These are phyloP conservation scores for Xylaria castorea DNA, from an alignment of 495 filamentous ascomycete genomes.

Conservation along the genomic window DNA sequence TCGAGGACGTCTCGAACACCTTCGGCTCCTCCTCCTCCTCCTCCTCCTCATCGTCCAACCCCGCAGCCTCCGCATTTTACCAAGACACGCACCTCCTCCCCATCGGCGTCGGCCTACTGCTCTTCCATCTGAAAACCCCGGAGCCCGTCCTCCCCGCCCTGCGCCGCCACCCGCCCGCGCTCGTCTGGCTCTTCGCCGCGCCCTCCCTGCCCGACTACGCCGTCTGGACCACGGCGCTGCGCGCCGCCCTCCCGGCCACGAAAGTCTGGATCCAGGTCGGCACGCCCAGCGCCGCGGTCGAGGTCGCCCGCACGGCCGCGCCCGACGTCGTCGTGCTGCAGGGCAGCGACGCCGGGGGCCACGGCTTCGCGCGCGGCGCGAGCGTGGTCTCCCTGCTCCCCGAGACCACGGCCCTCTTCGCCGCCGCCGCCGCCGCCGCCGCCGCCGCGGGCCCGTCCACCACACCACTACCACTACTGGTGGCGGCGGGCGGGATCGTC, in stretches of 20 bases:
- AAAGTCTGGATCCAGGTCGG: conserved; percentile 71
- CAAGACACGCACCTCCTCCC: neutral
- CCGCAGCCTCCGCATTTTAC: neutral
- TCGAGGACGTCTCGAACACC: neutral
- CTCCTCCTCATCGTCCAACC: neutral
- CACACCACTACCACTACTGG: neutral
- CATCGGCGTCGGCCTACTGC: neutral
- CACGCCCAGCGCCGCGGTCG: conserved; percentile 57
- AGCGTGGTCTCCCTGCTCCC: conserved; percentile 35
- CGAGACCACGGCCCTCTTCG: conserved; percentile 13
- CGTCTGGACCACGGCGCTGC: neutral
- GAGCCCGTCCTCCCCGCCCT: neutral
- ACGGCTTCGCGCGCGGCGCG: conserved; percentile 62
- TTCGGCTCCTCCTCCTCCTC: neutral
- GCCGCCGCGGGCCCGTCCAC: too few species aligned
- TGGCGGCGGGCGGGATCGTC: conserved; percentile 13
- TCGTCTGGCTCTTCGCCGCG: conserved; percentile 17
- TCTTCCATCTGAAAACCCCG: neutral
- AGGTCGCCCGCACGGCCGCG: conserved; percentile 47
- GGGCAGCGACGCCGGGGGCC: conserved; percentile 72
- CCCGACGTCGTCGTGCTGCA: conserved; percentile 69
- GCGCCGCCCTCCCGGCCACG: conserved; percentile 37
- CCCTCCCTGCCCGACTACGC: neutral
- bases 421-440: too few species aligned
- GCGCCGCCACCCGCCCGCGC: neutral